Evolutionary conservation across 2,329 filamentous ascomycete species (phyloP), one percentile per base, ranked within the genome.

Genomic region (Alternaria viburni): DNA sequence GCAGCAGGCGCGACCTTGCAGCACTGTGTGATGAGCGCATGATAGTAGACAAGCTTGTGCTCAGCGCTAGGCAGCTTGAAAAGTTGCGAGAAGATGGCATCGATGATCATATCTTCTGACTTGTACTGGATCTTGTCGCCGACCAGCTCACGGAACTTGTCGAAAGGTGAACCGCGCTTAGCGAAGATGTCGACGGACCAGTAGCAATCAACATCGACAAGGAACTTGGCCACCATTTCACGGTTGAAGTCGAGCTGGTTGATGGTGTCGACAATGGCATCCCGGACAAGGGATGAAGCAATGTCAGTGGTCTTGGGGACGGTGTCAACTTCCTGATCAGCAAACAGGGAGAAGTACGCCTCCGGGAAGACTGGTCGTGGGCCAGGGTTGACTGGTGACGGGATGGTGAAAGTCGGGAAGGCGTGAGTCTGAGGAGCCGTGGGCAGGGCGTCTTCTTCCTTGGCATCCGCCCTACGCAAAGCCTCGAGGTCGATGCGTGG

Each of bases 11-110:
- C 95, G 71, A 98, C 90, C 82, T 97, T 98, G 84, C 96, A 99
- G 62, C 93, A 89, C 80, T 99, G 95, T 0, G 95, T 98, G 54
- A 99, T 88, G 3, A 98, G 89, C 0, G 94, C 91, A 80, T 99
- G 96, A 79, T 97, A 99, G 81, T 97, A 99, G 10, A 99, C 93
- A 2, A 97, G 86, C 81, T 97, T 97, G 82, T 97, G 93, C 80
- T 97, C 93, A 0, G 96, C 89, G 4, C 85, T 86, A 5, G 96
- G 96, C 41, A 99, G 86, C 79, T 93, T 91, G 77, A 97, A 92
- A 45, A 99, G 86, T 80, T 98, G 95, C 2, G 94, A 97, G 80
- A 99, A 99, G 61, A 98, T 93, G 6, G 95, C 93, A 79, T 99
- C 96, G n/a, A 99, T 93, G 4, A 92, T 92, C 62, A 98, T 91